Base-by-base conservation (phyloP, 2,329 filamentous ascomycete species). In the Diaporthe velutina region DNA sequence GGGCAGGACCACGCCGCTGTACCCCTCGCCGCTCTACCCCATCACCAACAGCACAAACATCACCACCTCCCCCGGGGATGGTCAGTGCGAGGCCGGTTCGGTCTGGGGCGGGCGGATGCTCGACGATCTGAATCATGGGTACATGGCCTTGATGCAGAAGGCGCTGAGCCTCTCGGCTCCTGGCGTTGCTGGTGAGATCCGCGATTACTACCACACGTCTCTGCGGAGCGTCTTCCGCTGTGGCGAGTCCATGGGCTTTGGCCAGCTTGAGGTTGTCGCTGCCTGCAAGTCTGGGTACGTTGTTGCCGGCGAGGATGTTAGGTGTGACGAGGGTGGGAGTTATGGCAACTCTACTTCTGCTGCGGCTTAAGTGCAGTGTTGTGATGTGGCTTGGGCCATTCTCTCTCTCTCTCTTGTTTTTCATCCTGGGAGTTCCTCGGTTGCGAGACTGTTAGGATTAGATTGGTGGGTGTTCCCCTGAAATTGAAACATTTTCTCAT, bases 81-180 rank as follows among this genome's bases (percentile, higher is more conserved):
- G 22, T 40, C 19, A 22, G 42, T 67, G 61, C 13, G 42, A 35
- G 10, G 6, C 61, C 6, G 61, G 61, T 0, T 15, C 19, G 2
- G 42, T 66, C 28, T 35, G 22, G 6, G 61, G 61, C 7, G 61
- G 61, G 7, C 40, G 6, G 30, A 12, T 22, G 42, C 61, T 66
- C 12, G 60, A 66, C 17, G 28, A 48, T 0, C 40, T 66, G 3
- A 50, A 66, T 4, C 60, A 66, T 1, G 40, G 13, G 4, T 66
- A 66, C 7, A 66, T 66, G 60, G 8, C 60, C 7, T 19, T 66
- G 25, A 66, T 66, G 60, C 60, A 66, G 60, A 66, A 66, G 60
- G 28, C 60, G 9, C 40, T 66, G 9, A 66, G 60, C 42, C 2
- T 15, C 0, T 66, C 60, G 40, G 19, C 60, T 6, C 5, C 28